Evolutionary conservation across 148 eudicot species (phyloP).

Genomic region (Beta vulgaris): DNA sequence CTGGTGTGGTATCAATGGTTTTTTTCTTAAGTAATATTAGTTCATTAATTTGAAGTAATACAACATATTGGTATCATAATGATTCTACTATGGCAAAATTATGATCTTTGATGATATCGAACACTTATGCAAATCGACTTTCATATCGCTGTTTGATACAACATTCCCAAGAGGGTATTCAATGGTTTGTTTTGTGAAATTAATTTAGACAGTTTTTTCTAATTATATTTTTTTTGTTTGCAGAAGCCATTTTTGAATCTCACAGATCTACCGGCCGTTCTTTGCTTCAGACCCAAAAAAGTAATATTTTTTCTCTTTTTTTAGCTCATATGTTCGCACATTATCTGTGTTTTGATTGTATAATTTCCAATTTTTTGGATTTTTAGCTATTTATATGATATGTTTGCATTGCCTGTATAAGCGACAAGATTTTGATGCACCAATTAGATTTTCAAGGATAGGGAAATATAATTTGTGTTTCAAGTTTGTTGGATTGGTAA

Average conservation of each 20-base stretch:
- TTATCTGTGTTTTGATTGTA: background rate
- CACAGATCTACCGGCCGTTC: constrained; percentile 49
- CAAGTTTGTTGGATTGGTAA: background rate
- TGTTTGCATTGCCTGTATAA: background rate
- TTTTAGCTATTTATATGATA: too few relatives aligned
- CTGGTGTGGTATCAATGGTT: too few relatives aligned
- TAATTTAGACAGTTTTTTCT: constrained; percentile 3
- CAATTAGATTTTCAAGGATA: background rate
- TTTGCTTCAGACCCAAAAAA: constrained; percentile 57
- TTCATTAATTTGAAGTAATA: too few relatives aligned
- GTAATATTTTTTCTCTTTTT: constrained; percentile 20
- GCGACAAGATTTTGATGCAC: background rate
- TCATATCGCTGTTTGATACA: too few relatives aligned
- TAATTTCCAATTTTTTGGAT: background rate
- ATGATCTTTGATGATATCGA: background rate
- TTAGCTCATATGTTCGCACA: background rate
- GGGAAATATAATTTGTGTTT: background rate
- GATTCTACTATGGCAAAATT: too few relatives aligned
- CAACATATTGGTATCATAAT: too few relatives aligned
- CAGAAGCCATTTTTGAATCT: constrained; percentile 48
- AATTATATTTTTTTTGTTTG: background rate
- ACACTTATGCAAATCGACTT: too few relatives aligned
- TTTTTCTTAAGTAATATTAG: too few relatives aligned
- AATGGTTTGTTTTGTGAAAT: background rate
- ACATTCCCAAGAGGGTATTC: too few relatives aligned